Base-by-base conservation (phyloP, 2,329 filamentous ascomycete species). In the Colletotrichum navitas region DNA sequence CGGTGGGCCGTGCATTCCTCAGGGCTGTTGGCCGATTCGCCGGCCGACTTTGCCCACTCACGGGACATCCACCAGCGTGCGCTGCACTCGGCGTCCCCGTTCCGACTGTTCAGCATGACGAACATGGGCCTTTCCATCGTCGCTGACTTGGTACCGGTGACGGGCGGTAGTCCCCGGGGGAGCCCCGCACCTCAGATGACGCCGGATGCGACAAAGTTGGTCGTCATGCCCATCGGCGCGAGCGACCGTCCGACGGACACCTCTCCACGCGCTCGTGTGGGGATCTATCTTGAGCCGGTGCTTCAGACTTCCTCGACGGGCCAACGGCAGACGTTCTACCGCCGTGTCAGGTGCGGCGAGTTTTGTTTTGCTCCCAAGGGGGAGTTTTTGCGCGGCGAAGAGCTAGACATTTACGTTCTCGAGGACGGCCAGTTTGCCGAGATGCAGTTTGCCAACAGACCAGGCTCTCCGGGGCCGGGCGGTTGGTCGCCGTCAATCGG, bases 61-160 rank as follows among this genome's bases (percentile, higher is more conserved):
- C 52, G 43, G 26, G 59, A 71, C 39, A 52, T 71, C 21, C 68
- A 71, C 39, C 68, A 71, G 55, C 68, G 68, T 21, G 68, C 68
- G 10, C 52, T 71, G 43, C 64, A 69, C 51, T 52, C 29, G 16
- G 51, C 59, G 11, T 58, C 64, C 1, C 68, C 68, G 11, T 71
- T 71, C 18, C 68, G 68, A 11, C 51, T 69, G 29, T 71, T 68
- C 32, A 68, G 65, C 52, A 71, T 71, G 68, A 71, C 68, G 7
- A 71, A 71, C 45, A 68, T 71, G 64, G 68, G 68, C 5, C 54
- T 71, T 29, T 71, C 65, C 65, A 71, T 71, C 18, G 29, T 47
- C 12, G 68, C 66, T 5, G 59, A 59, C 18, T 24, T 71, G 4
- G 34, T 63, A 5, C 36, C 65, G 6, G 39, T 64, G 43, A n/a